Conservation (phyloP, 148 eudicot species). For the Diospyros lotus region DNA sequence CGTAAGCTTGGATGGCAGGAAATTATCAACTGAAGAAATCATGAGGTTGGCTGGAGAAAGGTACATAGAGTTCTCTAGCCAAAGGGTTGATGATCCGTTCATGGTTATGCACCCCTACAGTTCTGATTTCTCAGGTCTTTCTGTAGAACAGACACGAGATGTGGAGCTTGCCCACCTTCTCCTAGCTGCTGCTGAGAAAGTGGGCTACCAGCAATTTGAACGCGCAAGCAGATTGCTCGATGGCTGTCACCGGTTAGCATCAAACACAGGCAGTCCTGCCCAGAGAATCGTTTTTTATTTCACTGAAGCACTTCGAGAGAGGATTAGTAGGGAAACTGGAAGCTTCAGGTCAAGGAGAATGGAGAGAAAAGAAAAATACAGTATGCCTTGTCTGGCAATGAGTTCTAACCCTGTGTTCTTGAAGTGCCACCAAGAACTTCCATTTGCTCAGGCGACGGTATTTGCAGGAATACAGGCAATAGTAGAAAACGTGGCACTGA, state of each 20-base stretch:
- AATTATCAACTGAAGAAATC: conserved; percentile 30
- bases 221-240: conserved; percentile 25
- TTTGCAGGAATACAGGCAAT: conserved; percentile 29
- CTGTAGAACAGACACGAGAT: conserved; percentile 22
- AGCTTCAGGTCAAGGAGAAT: background rate
- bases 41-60: conserved; percentile 36
- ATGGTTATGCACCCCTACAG: conserved; percentile 27
- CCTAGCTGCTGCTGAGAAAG: conserved; percentile 34
- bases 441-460: conserved; percentile 25
- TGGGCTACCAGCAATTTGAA: conserved; percentile 24
- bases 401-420: conserved; percentile 15
- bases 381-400: background rate
- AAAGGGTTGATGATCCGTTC: conserved; percentile 18
- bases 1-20: background rate
- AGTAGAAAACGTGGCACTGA: conserved; percentile 21
- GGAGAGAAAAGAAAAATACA: background rate
- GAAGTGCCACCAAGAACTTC: conserved; percentile 18
- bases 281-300: conserved; percentile 30
- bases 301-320: conserved; percentile 30
- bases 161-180: conserved; percentile 34
- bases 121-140: conserved; percentile 19
- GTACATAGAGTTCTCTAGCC: conserved; percentile 25
- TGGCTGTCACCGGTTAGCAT: conserved; percentile 19
- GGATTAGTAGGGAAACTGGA: conserved; percentile 28
- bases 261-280: conserved; percentile 32